Evolutionary conservation across 1,284 basidiomycete species (phyloP).

Genomic region (Sanghuangporus sanghuang): DNA sequence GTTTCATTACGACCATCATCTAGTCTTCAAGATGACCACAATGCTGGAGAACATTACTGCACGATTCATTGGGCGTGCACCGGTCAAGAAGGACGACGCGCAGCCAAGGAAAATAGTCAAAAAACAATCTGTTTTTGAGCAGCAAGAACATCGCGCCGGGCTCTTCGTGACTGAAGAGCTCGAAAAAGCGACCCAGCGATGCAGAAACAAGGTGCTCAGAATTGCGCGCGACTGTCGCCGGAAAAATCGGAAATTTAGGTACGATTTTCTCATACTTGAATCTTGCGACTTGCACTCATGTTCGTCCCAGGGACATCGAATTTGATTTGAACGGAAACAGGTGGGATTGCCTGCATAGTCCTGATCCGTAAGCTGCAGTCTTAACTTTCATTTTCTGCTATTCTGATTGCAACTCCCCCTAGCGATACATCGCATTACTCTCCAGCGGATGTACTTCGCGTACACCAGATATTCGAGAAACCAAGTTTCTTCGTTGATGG

Average conservation of each 20-base stretch:
- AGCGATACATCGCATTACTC: constrained; percentile 19
- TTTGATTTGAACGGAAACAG: constrained; percentile 45
- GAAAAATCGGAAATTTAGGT: constrained; percentile 32
- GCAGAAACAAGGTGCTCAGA: constrained; percentile 31
- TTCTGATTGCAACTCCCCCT: neutral
- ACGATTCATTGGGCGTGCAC: neutral
- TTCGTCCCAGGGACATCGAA: constrained; percentile 38
- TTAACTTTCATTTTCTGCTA: neutral
- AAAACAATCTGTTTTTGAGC: constrained; percentile 11
- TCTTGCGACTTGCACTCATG: constrained; percentile 20
- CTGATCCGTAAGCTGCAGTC: constrained; percentile 21
- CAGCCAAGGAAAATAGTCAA: neutral
- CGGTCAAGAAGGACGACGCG: neutral
- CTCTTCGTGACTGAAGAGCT: constrained; percentile 34
- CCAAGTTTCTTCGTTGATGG: constrained; percentile 40
- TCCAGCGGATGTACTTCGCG: constrained; percentile 38
- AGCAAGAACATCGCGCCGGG: constrained; percentile 15
- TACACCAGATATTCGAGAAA: constrained; percentile 40
- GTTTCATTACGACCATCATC: neutral
- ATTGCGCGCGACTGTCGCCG: constrained; percentile 35
- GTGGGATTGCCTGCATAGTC: constrained; percentile 38
- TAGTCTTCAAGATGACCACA: neutral
- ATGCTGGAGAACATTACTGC: neutral
- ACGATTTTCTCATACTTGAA: constrained; percentile 25
- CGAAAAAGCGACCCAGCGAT: constrained; percentile 34